Base-by-base conservation (phyloP, 495 filamentous ascomycete genomes). In the Pyrenopolyporus hunteri region DNA sequence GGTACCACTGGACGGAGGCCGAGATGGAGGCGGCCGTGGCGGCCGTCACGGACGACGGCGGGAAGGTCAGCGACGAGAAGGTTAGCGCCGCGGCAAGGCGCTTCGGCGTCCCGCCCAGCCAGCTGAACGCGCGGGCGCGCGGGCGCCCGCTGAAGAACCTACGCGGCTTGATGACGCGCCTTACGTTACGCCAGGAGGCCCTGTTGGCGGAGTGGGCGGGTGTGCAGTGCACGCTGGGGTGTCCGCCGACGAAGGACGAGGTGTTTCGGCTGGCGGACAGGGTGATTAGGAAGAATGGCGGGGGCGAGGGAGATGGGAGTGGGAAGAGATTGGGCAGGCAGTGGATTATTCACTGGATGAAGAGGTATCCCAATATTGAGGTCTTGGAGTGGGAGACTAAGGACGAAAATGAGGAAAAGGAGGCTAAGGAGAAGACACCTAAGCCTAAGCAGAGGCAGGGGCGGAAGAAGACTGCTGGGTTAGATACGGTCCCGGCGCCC, bases 291-390 rank as follows among this genome's bases (percentile, higher is more conserved):
- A 63, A 54, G 44, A n/a, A n/a, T n/a, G n/a, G n/a, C n/a, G n/a
- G n/a, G n/a, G n/a, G n/a, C n/a, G n/a, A n/a, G n/a, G n/a, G n/a
- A n/a, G n/a, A 11, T 50, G 56, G 37, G 49, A 42, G 6, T 26
- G 44, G 10, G 52, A 35, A 31, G 14, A 51, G 26, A 44, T 29
- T 60, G 1, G 62, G 62, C 0, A 66, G 61, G 39, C 62, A 66
- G 45, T 66, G 62, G 62, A 66, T 66, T 11, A 39, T 37, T 2
- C 56, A 66, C 29, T 66, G 62, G 62, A 61, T 66, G 56, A 40
- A 51, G 22, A 42, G 62, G 14, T 66, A 60, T 31, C 50, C 62
- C 6, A 36, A 57, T 19, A 46, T 66, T 17, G 56, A 56, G 22
- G 47, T 60, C 3, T 19, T 66, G 4, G 62, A 60, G 9, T 58